Conservation (phyloP, 257 asterid genomes). For the Capsicum rhomboideum region DNA sequence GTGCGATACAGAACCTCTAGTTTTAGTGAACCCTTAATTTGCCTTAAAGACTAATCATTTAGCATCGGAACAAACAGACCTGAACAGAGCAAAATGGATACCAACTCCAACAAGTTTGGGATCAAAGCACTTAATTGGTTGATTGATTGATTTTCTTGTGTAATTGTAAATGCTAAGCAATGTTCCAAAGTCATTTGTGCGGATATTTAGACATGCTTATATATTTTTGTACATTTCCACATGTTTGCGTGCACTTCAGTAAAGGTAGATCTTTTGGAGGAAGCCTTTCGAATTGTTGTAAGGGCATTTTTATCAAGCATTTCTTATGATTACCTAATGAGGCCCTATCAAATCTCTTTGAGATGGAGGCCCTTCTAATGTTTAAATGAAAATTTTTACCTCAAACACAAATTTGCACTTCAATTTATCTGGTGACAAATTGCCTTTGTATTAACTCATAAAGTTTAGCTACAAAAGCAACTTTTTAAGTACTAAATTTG, state of each 20-base stretch:
- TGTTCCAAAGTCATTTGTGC: not conserved
- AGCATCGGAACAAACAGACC: not conserved
- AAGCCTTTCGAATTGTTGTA: too few relatives aligned
- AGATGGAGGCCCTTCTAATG: too few relatives aligned
- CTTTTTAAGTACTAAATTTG: too few relatives aligned
- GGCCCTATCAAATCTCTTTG: too few relatives aligned
- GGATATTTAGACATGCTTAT: not conserved
- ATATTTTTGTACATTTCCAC: not conserved
- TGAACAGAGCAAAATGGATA: not conserved
- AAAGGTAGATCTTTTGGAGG: not conserved
- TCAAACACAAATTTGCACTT: too few relatives aligned
- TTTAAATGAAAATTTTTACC: too few relatives aligned
- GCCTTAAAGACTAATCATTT: not conserved
- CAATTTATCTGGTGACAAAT: too few relatives aligned
- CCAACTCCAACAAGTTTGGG: not conserved
- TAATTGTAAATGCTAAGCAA: not conserved
- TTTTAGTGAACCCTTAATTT: not conserved
- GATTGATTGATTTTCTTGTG: not conserved
- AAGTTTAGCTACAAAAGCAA: too few relatives aligned
- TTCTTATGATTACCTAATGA: too few relatives aligned
- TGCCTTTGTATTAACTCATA: too few relatives aligned
- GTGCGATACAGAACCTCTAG: not conserved
- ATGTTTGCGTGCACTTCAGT: too few relatives aligned
- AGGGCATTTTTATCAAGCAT: too few relatives aligned
- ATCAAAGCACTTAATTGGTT: not conserved